Evolutionary conservation across 306 rosid genomes (phyloP), one percentile per base, ranked within the genome.

Genomic region (Dalbergia oliveri): DNA sequence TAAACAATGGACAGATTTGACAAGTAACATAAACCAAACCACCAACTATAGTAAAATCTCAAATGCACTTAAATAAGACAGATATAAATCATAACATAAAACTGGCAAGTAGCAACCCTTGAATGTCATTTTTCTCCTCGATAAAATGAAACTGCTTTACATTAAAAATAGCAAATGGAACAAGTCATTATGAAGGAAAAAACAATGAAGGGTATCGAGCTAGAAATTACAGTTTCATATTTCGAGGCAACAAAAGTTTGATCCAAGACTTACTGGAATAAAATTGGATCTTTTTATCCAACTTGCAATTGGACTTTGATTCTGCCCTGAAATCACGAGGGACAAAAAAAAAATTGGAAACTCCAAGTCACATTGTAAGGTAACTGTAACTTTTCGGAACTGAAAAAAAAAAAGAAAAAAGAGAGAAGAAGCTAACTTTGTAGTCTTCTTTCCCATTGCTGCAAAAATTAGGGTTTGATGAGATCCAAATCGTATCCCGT

Each of bases 381-480:
- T 6, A 33, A 8, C 7, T 8, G 7, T 1, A 58, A 35, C 3
- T 6, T 16, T n/a, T 10, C 9, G 11, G 12, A 50, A 47, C 9
- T 11, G 6, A 49, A 11, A 11, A 45, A 15, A 14, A 26, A 12
- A 58, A 26, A 26, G 31, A 26, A 26, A 26, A 26, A 26, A 26
- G 31, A 62, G 15, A 61, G 66, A 50, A 33, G 31, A 13, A 16
- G 14, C 63, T 39, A 51, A 68, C 87, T 9, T 69, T 15, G 37
- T 18, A 31, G 66, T 82, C 33, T 80, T 31, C 84, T 88, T 88
- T 18, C 89, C 91, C 91, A 88, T 88, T 26, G 74, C 11, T 45
- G 37, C 19, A 26, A 26, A 26, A 26, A 26, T 26, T 26, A 26
- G 31, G 31, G 31, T 26, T 26, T 26, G 31, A 26, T 26, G 31